Conservation (phyloP, 2,329 filamentous ascomycete genomes). For the Diaporthe helianthi region DNA sequence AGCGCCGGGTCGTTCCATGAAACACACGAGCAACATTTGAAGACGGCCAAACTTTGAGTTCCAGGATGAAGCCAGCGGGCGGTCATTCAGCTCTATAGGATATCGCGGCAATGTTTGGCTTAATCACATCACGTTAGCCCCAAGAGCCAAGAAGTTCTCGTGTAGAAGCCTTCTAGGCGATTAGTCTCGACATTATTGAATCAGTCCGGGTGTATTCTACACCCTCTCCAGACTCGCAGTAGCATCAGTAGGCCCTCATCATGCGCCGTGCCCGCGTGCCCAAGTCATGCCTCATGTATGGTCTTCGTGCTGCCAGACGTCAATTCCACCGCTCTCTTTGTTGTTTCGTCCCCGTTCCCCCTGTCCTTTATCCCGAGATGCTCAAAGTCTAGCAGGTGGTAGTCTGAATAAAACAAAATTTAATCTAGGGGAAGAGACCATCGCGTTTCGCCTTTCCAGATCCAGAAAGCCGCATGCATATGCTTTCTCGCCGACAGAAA, state of each 20-base stretch:
- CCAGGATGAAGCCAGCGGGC: background rate
- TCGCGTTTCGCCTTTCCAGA: background rate
- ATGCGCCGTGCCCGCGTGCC: background rate
- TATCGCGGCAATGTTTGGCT: background rate
- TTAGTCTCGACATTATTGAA: slow-evolving; percentile 12
- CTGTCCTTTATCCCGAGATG: slow-evolving; percentile 2
- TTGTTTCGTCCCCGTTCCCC: background rate
- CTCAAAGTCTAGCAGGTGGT: background rate
- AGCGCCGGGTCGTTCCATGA: slow-evolving; percentile 2
- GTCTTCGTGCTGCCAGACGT: background rate
- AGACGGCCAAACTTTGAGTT: background rate
- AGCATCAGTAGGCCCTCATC: background rate
- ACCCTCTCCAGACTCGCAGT: background rate
- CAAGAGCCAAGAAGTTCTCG: background rate
- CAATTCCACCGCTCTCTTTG: background rate
- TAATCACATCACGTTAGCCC: background rate
- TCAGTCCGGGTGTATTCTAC: slow-evolving; percentile 7
- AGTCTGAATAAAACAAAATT: background rate
- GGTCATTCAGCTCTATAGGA: background rate
- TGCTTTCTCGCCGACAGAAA: background rate
- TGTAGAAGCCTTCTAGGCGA: background rate
- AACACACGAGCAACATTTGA: background rate
- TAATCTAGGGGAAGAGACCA: background rate
- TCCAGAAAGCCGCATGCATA: background rate
- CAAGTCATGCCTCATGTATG: background rate